phyloP scores from a whole-genome alignment of 352 stramenopile species.

The Achlya hypogyna region DNA sequence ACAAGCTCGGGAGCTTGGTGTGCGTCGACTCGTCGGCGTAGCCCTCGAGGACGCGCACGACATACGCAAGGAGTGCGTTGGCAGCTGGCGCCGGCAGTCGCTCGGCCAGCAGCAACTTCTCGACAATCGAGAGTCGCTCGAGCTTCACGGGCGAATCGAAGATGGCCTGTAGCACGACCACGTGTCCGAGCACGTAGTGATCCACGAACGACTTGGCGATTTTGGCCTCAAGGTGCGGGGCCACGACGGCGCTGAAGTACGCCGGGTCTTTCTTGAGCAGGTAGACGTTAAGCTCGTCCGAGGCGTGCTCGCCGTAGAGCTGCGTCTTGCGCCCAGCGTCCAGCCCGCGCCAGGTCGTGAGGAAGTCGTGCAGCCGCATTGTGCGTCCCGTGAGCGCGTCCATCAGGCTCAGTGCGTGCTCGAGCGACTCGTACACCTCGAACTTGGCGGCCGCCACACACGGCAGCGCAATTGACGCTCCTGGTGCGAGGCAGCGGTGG shows the following conservation, averaged over 20 bases:
- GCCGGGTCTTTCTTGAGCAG: slow-evolving; percentile 37
- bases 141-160: slow-evolving; percentile 29
- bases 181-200: slow-evolving; percentile 35
- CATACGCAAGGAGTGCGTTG: slow-evolving; percentile 25
- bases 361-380: slow-evolving; percentile 24
- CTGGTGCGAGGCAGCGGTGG: slow-evolving; percentile 27
- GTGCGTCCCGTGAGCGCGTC: slow-evolving; percentile 19
- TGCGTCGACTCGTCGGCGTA: slow-evolving; percentile 18
- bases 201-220: slow-evolving; percentile 46
- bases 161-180: slow-evolving; percentile 22
- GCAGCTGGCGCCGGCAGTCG: slow-evolving; percentile 20
- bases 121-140: slow-evolving; percentile 27
- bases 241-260: slow-evolving; percentile 34
- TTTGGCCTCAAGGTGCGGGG: slow-evolving; percentile 34
- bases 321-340: slow-evolving; percentile 22
- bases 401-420: slow-evolving; percentile 31
- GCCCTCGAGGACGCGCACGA: slow-evolving; percentile 28
- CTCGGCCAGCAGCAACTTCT: slow-evolving; percentile 36
- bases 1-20: neutral
- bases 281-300: slow-evolving; percentile 49
- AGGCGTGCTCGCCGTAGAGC: slow-evolving; percentile 38
- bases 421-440: slow-evolving; percentile 32
- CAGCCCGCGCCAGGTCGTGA: slow-evolving; percentile 30
- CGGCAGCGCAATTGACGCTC: slow-evolving; percentile 23
- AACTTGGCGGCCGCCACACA: slow-evolving; percentile 29